Evolutionary conservation across 495 filamentous ascomycete genomes (phyloP), one percentile per base, ranked within the genome.

Genomic region (Rhypophila decipiens): DNA sequence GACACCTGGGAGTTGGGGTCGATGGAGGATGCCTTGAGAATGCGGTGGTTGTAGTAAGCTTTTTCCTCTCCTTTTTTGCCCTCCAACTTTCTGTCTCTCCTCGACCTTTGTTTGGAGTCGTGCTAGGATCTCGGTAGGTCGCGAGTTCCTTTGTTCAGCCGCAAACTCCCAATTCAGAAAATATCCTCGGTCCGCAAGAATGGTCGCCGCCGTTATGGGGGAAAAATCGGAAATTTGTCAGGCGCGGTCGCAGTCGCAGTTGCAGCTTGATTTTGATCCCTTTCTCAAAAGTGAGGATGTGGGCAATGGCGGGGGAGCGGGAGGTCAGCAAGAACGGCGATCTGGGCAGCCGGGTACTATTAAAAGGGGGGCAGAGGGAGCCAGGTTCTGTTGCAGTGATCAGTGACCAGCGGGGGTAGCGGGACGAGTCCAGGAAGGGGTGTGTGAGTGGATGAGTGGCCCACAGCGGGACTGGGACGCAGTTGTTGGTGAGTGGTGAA

Each of bases 261-360:
- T n/a, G n/a, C n/a, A n/a, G n/a, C n/a, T n/a, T n/a, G n/a, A n/a
- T n/a, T n/a, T n/a, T n/a, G n/a, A n/a, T n/a, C n/a, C n/a, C n/a
- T n/a, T n/a, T 31, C 7, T 13, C 13, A 13, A 13, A 31, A 31
- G 27, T 31, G 27, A 31, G 27, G 27, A 44, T 51, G 53, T 48
- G 51, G 43, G 44, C 48, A 39, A 24, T 44, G 42, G 58, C 27
- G 50, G 50, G 54, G 52, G 27, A 44, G 36, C 56, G 53, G 49
- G 27, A 50, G 44, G 40, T 24, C 39, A 44, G 48, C 42, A 46
- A 44, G 49, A 44, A 45, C 50, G 44, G 58, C 48, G 48, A 46
- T 52, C 55, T 44, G 59, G 47, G 54, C 55, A 51, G n/a, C 51
- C 42, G 21, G 51, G 46, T 49, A 46, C 44, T 35, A 53, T 38